Percentiles rank a stretch among this genome's conserved stretches.
phyloP scores from a whole-genome alignment of 129 eudicot genomes.

The Arctium minus region DNA sequence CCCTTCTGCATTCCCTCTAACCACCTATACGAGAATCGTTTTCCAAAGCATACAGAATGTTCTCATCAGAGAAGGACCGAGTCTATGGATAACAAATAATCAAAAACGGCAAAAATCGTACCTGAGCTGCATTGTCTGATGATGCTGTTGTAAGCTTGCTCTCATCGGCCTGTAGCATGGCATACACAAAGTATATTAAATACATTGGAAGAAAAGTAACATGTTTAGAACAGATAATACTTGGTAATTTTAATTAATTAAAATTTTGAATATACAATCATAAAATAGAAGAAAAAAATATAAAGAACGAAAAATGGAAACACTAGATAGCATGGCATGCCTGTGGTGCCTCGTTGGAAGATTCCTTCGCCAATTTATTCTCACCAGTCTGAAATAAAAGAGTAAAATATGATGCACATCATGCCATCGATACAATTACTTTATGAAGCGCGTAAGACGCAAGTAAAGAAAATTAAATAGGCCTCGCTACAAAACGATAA shows the following conservation, averaged over 20 bases:
- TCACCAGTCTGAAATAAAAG: constrained; percentile 17
- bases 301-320: not conserved
- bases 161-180: constrained; percentile 34
- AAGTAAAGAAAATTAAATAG: no score
- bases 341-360: constrained; percentile 23
- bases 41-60: not conserved
- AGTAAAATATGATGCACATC: not conserved
- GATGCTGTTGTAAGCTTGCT: constrained; percentile 22
- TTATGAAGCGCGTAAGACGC: not conserved
- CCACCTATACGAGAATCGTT: constrained; percentile 27
- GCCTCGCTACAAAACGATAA: not conserved
- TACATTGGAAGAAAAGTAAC: not conserved
- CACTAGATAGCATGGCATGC: constrained; percentile 10
- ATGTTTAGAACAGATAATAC: not conserved
- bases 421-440: not conserved
- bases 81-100: not conserved
- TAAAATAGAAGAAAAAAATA: not conserved
- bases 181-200: not conserved
- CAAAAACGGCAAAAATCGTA: constrained; percentile 3
- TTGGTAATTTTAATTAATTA: not conserved
- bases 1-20: constrained; percentile 26
- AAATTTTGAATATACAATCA: not conserved
- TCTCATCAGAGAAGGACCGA: not conserved
- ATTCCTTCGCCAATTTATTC: constrained; percentile 14
- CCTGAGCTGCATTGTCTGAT: constrained; percentile 33